A percentile compares a stretch with the other conserved stretches of the same genome.
phyloP scores from a whole-genome alignment of 345 rosid species.

The Durio zibethinus region DNA sequence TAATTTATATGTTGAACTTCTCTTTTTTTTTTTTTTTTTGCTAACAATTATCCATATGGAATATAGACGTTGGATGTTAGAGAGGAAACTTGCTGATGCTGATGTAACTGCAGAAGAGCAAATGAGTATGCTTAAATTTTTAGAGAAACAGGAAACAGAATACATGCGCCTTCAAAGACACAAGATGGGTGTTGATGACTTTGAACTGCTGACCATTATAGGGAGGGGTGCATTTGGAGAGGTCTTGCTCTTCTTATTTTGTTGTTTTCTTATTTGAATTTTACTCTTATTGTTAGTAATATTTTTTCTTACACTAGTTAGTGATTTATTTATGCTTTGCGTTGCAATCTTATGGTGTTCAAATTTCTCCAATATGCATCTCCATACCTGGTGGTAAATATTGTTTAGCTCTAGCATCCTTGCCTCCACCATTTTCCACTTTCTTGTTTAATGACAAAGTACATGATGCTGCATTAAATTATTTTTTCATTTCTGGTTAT shows the following conservation, averaged over 20 bases:
- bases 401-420: neutral
- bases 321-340: neutral
- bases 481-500: slow-evolving; percentile 5
- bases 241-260: slow-evolving; percentile 20
- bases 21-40: neutral
- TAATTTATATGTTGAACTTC: slow-evolving; percentile 6
- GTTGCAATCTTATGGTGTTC: neutral
- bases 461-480: neutral
- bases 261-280: slow-evolving; percentile 2
- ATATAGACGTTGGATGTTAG: slow-evolving; percentile 39
- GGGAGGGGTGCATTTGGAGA: slow-evolving; percentile 55
- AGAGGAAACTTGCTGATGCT: slow-evolving; percentile 43
- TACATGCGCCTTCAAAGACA: slow-evolving; percentile 48
- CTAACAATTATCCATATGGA: slow-evolving; percentile 16
- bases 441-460: neutral
- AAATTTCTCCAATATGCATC: neutral
- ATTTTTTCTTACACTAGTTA: neutral
- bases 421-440: neutral
- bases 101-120: slow-evolving; percentile 45
- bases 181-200: slow-evolving; percentile 48
- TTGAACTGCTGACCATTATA: slow-evolving; percentile 42
- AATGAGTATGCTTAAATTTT: slow-evolving; percentile 32
- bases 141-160: slow-evolving; percentile 44
- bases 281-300: neutral
- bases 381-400: neutral